These are phyloP conservation scores for Chlorociboria aeruginascens DNA, from an alignment of 495 filamentous ascomycete genomes.

Conservation along the genomic window DNA sequence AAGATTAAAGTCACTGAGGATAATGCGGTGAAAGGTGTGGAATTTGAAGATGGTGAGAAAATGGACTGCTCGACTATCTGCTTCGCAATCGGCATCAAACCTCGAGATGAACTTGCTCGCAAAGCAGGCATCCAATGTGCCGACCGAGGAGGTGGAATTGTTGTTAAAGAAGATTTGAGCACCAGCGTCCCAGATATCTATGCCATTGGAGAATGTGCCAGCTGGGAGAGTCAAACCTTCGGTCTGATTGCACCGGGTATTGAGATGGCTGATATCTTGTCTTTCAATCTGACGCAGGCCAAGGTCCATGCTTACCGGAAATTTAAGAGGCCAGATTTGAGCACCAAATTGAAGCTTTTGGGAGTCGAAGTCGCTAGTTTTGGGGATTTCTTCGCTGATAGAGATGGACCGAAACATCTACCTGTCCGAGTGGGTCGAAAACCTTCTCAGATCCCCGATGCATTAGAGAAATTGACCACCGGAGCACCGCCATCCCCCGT, in stretches of 20 bases:
- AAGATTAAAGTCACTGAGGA: constrained; percentile 55
- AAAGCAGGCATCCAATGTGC: constrained; percentile 63
- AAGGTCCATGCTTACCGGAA: constrained; percentile 53
- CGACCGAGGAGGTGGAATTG: constrained; percentile 56
- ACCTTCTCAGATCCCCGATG: constrained; percentile 22
- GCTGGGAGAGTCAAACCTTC: constrained; percentile 87
- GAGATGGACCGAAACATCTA: constrained; percentile 38
- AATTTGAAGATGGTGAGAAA: constrained; percentile 74
- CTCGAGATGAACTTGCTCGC: constrained; percentile 70
- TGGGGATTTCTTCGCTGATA: constrained; percentile 90
- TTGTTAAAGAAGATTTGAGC: constrained; percentile 55
- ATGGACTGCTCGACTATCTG: constrained; percentile 79
- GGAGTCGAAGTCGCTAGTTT: constrained; percentile 94
- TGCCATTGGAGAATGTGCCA: constrained; percentile 90
- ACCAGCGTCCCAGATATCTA: constrained; percentile 71
- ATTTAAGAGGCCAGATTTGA: constrained; percentile 82
- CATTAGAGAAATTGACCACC: constrained; percentile 39
- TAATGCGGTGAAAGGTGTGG: constrained; percentile 61
- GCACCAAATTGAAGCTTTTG: constrained; percentile 87
- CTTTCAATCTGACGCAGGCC: constrained; percentile 89
- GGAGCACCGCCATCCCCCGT: constrained; percentile 36
- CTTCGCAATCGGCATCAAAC: constrained; percentile 85
- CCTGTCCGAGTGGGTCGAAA: constrained; percentile 15
- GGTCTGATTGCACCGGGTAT: constrained; percentile 89
- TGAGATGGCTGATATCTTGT: constrained; percentile 91